A percentile compares a stretch with the other conserved stretches of the same genome.
Evolutionary conservation across 441 rosid genomes (phyloP).

Genomic region (Jatropha multifida): DNA sequence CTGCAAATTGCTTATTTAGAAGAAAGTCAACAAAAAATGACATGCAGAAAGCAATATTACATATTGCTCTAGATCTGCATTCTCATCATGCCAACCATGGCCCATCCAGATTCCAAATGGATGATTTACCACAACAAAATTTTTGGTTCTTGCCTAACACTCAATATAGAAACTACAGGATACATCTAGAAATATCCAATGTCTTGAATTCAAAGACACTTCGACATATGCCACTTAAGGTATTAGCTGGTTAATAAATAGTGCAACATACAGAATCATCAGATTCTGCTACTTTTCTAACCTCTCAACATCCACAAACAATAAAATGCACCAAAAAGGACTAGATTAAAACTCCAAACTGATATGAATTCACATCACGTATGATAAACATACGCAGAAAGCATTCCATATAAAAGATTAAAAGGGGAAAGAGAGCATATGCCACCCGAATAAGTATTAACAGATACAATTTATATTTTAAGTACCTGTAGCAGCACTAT

Average conservation of each 20-base stretch:
- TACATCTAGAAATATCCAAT: not conserved
- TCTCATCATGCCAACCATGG: not conserved
- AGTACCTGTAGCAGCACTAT: constrained; percentile 95
- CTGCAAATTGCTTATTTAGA: not conserved
- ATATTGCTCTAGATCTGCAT: constrained; percentile 5
- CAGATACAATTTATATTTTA: not conserved
- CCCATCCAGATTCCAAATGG: not conserved
- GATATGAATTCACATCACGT: not conserved
- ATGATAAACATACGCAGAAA: not conserved
- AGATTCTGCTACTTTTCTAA: not conserved
- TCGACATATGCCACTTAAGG: not conserved
- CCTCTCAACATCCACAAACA: not conserved
- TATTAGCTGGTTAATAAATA: not conserved
- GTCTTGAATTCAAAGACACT: not conserved
- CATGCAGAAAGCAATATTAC: not conserved
- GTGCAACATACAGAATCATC: not conserved
- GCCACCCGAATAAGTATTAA: not conserved
- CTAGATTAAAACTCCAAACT: not conserved
- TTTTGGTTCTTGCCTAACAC: not conserved
- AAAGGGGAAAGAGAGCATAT: not conserved
- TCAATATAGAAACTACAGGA: not conserved
- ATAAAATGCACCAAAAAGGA: not conserved
- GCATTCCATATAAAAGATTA: not conserved
- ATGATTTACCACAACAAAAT: not conserved
- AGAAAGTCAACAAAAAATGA: not conserved